Evolutionary conservation across 805 yeast species (phyloP), one percentile per base, ranked within the genome.

Genomic region (Starmera caribaea): DNA sequence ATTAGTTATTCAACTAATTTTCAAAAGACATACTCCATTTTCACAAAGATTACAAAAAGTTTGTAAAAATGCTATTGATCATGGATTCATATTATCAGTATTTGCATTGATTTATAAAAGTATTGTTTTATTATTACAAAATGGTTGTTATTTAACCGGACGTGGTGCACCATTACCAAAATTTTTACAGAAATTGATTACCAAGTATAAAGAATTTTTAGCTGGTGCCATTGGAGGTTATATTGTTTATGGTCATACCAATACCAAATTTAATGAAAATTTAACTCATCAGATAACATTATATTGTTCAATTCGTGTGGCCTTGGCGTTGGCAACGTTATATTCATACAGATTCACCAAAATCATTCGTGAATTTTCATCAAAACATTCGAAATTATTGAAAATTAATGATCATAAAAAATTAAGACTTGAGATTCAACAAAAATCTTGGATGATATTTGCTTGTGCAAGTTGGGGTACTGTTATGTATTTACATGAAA

Each of bases 261-360:
- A 53, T 3, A 36, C 44, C 3, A 29, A 41, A 9, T 69, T 73
- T 45, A 55, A 57, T 44, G 62, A 55, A 15, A 71, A 65, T 4
- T 78, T 81, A 26, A 68, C 83, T n/a, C 81, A 76, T 45, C 89
- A 82, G 57, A 73, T 83, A 46, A 83, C 88, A 2, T 66, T 83
- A 38, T 83, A 83, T 51, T 80, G 86, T 45, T 71, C 79, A 41
- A 76, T 86, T 3, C 65, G 94, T 34, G 85, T 81, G 5, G 53
- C 75, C 37, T 53, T 84, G 33, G 90, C 84, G 0, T 37, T 71
- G 4, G 80, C 81, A 3, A 43, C 51, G 27, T 39, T 61, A 16
- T 37, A 57, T 3, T 57, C 55, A 0, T 49, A 39, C 30, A 46
- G 41, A 21, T 8, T 43, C n/a, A 47, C 53, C 8, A 47, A 44